These are phyloP conservation scores for Ploettnerulaceae sp. DNA, from an alignment of 2,329 filamentous ascomycete species.

Conservation along the genomic window DNA sequence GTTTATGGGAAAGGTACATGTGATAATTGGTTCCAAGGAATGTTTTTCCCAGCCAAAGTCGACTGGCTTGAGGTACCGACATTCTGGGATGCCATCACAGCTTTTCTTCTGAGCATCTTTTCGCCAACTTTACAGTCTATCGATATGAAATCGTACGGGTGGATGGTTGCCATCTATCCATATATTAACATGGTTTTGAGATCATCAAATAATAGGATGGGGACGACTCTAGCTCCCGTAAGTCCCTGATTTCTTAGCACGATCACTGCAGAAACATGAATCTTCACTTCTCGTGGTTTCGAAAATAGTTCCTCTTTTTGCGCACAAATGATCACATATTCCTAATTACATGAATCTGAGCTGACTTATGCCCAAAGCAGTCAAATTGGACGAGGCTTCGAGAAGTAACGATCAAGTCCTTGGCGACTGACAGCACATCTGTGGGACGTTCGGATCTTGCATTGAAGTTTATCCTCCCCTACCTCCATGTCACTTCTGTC, in stretches of 20 bases:
- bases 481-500: not conserved
- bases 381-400: not conserved
- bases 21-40: not conserved
- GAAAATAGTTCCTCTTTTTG: too few relatives aligned
- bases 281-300: too few relatives aligned
- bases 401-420: not conserved
- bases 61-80: not conserved
- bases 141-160: not conserved
- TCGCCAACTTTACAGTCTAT: not conserved
- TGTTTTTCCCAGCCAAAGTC: not conserved
- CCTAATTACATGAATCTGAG: too few relatives aligned
- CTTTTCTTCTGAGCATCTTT: not conserved
- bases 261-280: too few relatives aligned
- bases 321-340: too few relatives aligned
- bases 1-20: not conserved
- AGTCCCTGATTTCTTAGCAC: too few relatives aligned
- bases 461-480: not conserved
- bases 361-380: too few relatives aligned
- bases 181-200: not conserved
- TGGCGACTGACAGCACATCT: not conserved
- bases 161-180: not conserved
- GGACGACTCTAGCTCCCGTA: not conserved
- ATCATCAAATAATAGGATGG: not conserved
- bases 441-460: not conserved
- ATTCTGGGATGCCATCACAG: constrained; percentile 4